These are phyloP conservation scores for Pyrenula massariospora DNA, from an alignment of 495 filamentous ascomycete species.

Conservation along the genomic window DNA sequence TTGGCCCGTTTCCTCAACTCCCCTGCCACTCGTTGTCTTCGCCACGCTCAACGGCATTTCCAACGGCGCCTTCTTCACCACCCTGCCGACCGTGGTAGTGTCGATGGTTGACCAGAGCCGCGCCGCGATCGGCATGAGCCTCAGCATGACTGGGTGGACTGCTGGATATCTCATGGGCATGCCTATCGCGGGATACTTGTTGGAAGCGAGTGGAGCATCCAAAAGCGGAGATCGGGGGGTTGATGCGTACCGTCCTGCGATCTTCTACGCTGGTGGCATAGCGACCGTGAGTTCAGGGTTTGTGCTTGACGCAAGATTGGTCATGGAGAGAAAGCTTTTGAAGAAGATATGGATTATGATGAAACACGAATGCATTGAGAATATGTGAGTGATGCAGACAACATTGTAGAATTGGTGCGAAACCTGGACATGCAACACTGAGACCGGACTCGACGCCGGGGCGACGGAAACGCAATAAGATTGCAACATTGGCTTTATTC, in stretches of 20 bases:
- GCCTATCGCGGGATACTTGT: constrained; percentile 47
- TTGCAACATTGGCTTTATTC: no score
- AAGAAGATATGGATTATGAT: no score
- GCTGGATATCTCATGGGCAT: constrained; percentile 47
- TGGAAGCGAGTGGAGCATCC: constrained; percentile 39
- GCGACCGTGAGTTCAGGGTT: no score
- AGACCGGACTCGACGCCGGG: no score
- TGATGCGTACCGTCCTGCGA: constrained; percentile 41
- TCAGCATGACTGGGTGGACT: constrained; percentile 49
- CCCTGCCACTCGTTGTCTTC: constrained; percentile 39
- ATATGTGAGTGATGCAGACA: no score
- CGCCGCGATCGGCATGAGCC: constrained; percentile 46
- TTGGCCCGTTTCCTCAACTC: constrained; percentile 41
- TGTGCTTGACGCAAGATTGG: no score
- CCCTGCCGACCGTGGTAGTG: constrained; percentile 48
- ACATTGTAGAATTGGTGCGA: no score
- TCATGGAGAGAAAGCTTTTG: no score
- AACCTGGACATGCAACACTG: no score
- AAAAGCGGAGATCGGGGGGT: constrained; percentile 33
- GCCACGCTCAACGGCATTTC: constrained; percentile 41
- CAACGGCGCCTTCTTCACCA: constrained; percentile 48
- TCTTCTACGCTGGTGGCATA: constrained; percentile 55
- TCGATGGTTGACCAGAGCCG: constrained; percentile 42
- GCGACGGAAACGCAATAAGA: no score
- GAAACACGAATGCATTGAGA: no score